Base-by-base conservation (phyloP, 805 yeast genomes). In the Barnettozyma wickerhamii region DNA sequence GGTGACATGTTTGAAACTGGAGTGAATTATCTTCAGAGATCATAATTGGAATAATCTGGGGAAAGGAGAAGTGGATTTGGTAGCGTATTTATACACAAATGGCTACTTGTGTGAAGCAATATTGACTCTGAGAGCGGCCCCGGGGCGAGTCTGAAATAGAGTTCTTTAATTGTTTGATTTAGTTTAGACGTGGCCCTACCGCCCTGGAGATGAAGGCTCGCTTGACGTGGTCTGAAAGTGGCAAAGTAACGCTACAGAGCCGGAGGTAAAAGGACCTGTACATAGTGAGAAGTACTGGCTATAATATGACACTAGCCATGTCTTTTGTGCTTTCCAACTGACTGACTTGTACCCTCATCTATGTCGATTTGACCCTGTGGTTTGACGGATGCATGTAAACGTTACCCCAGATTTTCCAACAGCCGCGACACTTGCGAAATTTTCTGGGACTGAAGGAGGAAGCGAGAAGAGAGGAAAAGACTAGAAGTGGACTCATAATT, bases 1-100 rank as follows among this genome's bases (percentile, higher is more conserved):
- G 59, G 58, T 12, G 61, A 54, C 61, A 57, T 57, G 33, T 15
- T 38, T 21, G 18, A 18, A 14, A 17, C 7, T 15, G 12, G 18
- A 28, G 13, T 27, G 18, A 30, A 23, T 26, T 17, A 27, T 23
- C 24, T 19, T 38, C 42, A 39, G 23, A 31, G 43, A 39, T 12
- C 17, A 20, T 18, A 17, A 20, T 33, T 9, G 7, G 35, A 18
- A 13, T 14, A 26, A 34, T 34, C 34, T 33, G 34, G 35, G 21
- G 33, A 18, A 33, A 15, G n/a, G 12, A 18, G 6, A 32, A 32
- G 27, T 20, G 21, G 28, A n/a, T n/a, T n/a, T n/a, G n/a, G 7
- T 7, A 20, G 23, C n/a, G 24, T 42, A 42, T 42, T 42, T 42
- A 42, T 42, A 42, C 37, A 28, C 33, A 33, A n/a, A n/a, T n/a